These are phyloP conservation scores for Epichloe glyceriae DNA, from an alignment of 2,329 filamentous ascomycete genomes.

Conservation along the genomic window DNA sequence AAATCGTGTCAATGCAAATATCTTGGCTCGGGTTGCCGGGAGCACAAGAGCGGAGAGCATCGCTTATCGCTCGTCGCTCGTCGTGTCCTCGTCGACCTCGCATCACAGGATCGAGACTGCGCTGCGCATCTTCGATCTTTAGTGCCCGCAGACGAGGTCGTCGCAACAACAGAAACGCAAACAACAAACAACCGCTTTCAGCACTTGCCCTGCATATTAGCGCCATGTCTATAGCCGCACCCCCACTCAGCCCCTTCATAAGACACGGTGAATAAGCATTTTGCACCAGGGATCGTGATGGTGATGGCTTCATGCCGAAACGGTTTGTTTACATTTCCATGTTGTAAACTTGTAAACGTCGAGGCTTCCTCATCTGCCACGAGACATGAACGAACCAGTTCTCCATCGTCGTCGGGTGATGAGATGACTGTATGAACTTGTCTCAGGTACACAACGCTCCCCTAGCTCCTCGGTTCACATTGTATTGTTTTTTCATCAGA, in stretches of 20 bases:
- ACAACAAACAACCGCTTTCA: too few relatives aligned
- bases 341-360: neutral
- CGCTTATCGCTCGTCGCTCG: neutral
- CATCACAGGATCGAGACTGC: neutral
- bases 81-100: neutral
- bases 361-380: neutral
- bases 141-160: too few relatives aligned
- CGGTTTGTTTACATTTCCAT: neutral
- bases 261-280: neutral
- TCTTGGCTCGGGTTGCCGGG: neutral
- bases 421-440: neutral
- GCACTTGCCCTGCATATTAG: too few relatives aligned
- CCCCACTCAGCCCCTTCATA: neutral
- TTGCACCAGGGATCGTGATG: neutral
- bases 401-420: neutral
- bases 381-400: neutral
- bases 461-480: neutral
- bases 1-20: neutral
- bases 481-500: too few relatives aligned
- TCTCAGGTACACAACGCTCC: neutral
- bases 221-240: too few relatives aligned
- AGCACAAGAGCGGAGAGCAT: neutral
- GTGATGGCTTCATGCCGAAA: neutral
- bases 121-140: neutral
- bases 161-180: too few relatives aligned